Percentiles rank a stretch among this genome's conserved stretches.
Evolutionary conservation across 441 rosid species (phyloP).

Genomic region (Adansonia rubrostipa): DNA sequence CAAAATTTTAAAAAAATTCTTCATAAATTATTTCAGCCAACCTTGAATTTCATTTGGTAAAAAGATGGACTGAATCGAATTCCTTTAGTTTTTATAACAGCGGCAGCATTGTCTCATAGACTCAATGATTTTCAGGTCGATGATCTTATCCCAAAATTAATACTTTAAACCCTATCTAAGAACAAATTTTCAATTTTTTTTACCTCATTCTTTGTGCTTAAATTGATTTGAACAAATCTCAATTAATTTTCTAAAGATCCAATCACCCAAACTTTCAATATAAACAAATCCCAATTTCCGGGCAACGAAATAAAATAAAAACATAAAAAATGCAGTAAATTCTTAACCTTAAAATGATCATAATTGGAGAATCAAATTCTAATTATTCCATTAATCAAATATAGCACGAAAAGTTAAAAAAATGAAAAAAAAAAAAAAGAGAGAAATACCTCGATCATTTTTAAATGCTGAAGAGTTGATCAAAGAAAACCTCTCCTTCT

Average conservation of each 20-base stretch:
- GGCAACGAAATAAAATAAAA: slow-evolving; percentile 13
- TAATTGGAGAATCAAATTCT: neutral
- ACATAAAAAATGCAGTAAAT: neutral
- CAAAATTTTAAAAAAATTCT: neutral
- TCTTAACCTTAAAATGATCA: neutral
- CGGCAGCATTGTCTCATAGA: neutral
- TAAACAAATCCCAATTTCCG: neutral
- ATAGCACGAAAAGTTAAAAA: neutral
- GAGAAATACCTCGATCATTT: slow-evolving; percentile 1
- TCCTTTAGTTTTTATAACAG: no score
- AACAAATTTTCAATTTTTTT: neutral
- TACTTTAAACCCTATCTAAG: neutral
- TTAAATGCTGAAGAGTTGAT: slow-evolving; percentile 10
- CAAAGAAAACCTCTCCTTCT: neutral
- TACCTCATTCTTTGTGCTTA: slow-evolving; percentile 6
- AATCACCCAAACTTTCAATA: neutral
- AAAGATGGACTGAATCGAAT: no score
- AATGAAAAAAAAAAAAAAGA: neutral
- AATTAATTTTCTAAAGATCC: slow-evolving; percentile 12
- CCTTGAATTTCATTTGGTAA: no score
- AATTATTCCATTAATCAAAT: neutral
- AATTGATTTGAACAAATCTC: slow-evolving; percentile 2
- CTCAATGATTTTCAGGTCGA: neutral
- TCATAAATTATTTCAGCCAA: no score
- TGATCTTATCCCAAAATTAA: neutral